Percentiles rank a stretch among this genome's conserved stretches.
phyloP scores from a whole-genome alignment of 495 filamentous ascomycete genomes.

The Cairneyella variabilis region DNA sequence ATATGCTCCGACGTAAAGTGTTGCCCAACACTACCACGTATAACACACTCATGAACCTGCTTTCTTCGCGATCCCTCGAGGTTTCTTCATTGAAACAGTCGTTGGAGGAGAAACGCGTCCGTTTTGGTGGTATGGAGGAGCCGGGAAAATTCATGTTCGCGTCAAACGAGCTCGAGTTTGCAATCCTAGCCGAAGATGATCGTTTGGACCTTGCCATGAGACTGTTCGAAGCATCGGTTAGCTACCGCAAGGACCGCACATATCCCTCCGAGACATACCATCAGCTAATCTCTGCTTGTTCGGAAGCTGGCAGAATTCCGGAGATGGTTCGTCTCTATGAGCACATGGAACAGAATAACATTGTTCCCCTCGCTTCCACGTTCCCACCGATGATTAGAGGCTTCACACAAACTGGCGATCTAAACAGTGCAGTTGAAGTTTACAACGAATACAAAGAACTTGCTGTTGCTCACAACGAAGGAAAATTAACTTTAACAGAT shows the following conservation, averaged over 20 bases:
- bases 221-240: constrained; percentile 72
- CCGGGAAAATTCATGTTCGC: constrained; percentile 85
- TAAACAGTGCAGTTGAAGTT: constrained; percentile 86
- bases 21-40: constrained; percentile 80
- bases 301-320: constrained; percentile 67
- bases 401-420: constrained; percentile 74
- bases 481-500: constrained; percentile 63
- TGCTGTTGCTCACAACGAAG: constrained; percentile 75
- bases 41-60: constrained; percentile 74
- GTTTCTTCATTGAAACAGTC: constrained; percentile 61
- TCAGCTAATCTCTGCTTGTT: constrained; percentile 78
- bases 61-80: constrained; percentile 75
- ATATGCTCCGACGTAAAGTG: constrained; percentile 88
- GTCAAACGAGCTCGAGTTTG: constrained; percentile 78
- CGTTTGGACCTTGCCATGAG: constrained; percentile 78
- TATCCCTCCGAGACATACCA: constrained; percentile 75
- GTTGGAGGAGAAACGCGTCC: constrained; percentile 69
- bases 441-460: constrained; percentile 90
- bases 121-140: constrained; percentile 84
- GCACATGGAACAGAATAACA: constrained; percentile 77
- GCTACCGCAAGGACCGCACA: constrained; percentile 43
- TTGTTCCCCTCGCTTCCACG: constrained; percentile 70
- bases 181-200: constrained; percentile 79
- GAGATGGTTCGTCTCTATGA: constrained; percentile 87
- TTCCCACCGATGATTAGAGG: constrained; percentile 91